A percentile compares a stretch with the other conserved stretches of the same genome.
These are phyloP conservation scores for Rhodotorula sp. DNA, from an alignment of 1,284 basidiomycete genomes.

Conservation along the genomic window DNA sequence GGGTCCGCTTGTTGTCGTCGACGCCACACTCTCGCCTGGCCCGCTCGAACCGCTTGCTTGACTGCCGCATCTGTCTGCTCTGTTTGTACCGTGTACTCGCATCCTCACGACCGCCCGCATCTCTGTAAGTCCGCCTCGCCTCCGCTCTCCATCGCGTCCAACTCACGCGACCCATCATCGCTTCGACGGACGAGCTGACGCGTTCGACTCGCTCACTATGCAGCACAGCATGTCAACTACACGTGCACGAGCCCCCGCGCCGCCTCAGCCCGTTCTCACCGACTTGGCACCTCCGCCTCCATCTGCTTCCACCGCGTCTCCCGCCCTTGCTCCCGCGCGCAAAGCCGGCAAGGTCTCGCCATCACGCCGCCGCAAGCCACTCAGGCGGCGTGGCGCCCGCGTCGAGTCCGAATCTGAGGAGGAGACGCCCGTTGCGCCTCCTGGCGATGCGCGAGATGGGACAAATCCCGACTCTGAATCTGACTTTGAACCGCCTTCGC, in stretches of 20 bases:
- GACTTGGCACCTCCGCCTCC: neutral
- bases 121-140: neutral
- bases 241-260: neutral
- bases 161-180: neutral
- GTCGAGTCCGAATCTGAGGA: conserved; percentile 11
- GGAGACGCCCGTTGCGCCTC: neutral
- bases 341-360: neutral
- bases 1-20: too few relatives aligned
- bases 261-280: neutral
- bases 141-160: neutral
- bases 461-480: conserved; percentile 19
- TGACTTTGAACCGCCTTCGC: conserved; percentile 7
- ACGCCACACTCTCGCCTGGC: neutral
- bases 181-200: neutral
- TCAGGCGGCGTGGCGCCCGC: conserved; percentile 26
- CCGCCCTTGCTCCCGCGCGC: neutral
- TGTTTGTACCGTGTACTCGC: neutral
- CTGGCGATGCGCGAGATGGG: too few relatives aligned
- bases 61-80: neutral
- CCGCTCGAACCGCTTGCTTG: neutral
- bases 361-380: conserved; percentile 10
- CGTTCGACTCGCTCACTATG: neutral
- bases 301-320: neutral
- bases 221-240: neutral
- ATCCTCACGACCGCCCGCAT: neutral